Percentiles rank a stretch among this genome's conserved stretches.
phyloP scores from a whole-genome alignment of 345 rosid genomes.

The Bruguiera parviflora region DNA sequence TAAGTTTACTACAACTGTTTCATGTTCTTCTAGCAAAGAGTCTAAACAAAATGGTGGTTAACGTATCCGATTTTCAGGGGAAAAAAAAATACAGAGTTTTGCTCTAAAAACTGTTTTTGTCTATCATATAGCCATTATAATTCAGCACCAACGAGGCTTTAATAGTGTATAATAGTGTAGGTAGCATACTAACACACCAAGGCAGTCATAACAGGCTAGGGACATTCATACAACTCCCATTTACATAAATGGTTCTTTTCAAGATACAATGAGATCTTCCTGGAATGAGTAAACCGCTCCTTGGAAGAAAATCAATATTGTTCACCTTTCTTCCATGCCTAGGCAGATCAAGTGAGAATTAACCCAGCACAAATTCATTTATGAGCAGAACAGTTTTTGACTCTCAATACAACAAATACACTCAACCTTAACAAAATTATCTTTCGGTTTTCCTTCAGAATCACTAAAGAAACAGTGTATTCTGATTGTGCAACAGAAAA shows the following conservation, averaged over 20 bases:
- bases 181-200: background rate
- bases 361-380: constrained; percentile 12
- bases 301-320: constrained; percentile 1
- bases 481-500: constrained; percentile 26
- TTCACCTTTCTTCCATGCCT: background rate
- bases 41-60: background rate
- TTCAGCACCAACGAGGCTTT: background rate
- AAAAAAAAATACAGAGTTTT: too few relatives aligned
- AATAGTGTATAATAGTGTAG: background rate
- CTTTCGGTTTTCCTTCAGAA: constrained; percentile 12
- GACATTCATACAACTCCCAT: background rate
- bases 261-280: constrained; percentile 3
- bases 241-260: background rate
- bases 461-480: constrained; percentile 16
- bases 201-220: background rate
- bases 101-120: too few relatives aligned
- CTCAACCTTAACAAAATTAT: constrained; percentile 7
- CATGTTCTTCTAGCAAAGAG: too few relatives aligned
- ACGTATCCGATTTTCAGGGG: too few relatives aligned
- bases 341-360: background rate
- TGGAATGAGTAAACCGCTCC: constrained; percentile 2
- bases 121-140: background rate
- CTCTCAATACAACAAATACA: constrained; percentile 10
- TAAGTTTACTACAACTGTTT: too few relatives aligned
- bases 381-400: constrained; percentile 8